Base-by-base conservation (phyloP, 345 rosid genomes). In the Melaleuca alternifolia region DNA sequence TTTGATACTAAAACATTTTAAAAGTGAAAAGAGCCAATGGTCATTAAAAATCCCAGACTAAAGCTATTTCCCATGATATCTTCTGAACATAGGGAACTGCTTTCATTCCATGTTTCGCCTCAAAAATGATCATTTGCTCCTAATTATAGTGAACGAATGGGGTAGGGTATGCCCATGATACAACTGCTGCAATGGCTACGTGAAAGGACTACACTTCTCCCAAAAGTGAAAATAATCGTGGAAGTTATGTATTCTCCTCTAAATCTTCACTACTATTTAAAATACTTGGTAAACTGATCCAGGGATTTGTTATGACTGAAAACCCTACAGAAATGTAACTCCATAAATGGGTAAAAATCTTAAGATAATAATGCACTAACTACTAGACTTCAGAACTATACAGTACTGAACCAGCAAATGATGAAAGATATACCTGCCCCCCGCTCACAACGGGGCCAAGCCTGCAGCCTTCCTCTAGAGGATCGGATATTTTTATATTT, bases 401-500 rank as follows among this genome's bases (percentile, higher is more conserved):
- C 53, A 15, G 11, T 65, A 15, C 1, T 7, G 1, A 82, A 82
- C 51, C 54, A 8, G 56, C 11, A 41, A 13, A 8, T 59, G 23
- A 61, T 62, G 50, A 57, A 54, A 7, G 20, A 61, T 84, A 89
- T 90, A 95, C 99, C 97, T 96, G 99, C 23, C 96, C 94, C 90
- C 51, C 89, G 44, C 99, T 96, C 87, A 96, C 95, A 88, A 97
- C 93, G 8, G 99, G 98, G 52, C 99, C 99, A 90, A 97, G 95
- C 92, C 95, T 93, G 92, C 98, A 97, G 82, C 95, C 97, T 89
- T 94, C 98, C 94, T 95, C 97, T 11, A 97, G 89, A 71, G 97
- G 99, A 92, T 96, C 96, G n/a, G 98, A 95, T 79, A 97, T 93
- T 90, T 96, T 95, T 84, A 97, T 90, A 85, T 94, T 96, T 89